These are phyloP conservation scores for Nicotiana obtusifolia DNA, from an alignment of 257 asterid genomes.

Conservation along the genomic window DNA sequence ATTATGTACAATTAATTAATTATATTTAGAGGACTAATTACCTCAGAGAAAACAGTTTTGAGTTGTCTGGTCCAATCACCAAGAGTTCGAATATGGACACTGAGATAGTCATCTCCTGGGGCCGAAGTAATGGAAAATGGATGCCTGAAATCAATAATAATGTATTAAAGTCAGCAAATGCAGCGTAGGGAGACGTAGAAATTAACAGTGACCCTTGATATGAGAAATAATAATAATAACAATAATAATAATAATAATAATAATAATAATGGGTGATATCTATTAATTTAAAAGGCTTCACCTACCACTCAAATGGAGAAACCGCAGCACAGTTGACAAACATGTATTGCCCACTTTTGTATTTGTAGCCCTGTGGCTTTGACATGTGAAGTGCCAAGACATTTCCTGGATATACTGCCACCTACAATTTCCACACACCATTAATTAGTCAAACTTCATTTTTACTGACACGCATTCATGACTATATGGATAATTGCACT, in stretches of 20 bases:
- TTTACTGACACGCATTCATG: not conserved
- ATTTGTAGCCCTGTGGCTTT: constrained; percentile 81
- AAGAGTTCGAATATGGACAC: constrained; percentile 72
- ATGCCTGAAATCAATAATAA: constrained; percentile 46
- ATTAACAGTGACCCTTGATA: not conserved
- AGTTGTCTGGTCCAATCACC: constrained; percentile 94
- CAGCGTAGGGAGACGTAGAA: not conserved
- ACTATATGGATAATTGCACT: not conserved
- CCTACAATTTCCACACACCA: constrained; percentile 29
- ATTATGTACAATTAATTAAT: not conserved
- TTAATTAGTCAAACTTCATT: not conserved
- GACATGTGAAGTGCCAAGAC: constrained; percentile 85
- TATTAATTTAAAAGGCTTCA: not conserved
- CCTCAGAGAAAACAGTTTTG: constrained; percentile 64
- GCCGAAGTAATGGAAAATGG: constrained; percentile 90
- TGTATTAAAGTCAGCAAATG: not conserved
- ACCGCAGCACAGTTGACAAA: constrained; percentile 90
- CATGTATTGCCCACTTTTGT: constrained; percentile 81
- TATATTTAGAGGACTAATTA: constrained; percentile 9
- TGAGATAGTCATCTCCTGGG: constrained; percentile 70
- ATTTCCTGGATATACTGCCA: constrained; percentile 81
- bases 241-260: not conserved
- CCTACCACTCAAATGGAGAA: constrained; percentile 91
- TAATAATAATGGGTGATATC: not conserved
- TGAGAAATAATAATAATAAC: not conserved